phyloP scores from a whole-genome alignment of 2,329 filamentous ascomycete genomes.

The Sclerotiophoma versabilis region DNA sequence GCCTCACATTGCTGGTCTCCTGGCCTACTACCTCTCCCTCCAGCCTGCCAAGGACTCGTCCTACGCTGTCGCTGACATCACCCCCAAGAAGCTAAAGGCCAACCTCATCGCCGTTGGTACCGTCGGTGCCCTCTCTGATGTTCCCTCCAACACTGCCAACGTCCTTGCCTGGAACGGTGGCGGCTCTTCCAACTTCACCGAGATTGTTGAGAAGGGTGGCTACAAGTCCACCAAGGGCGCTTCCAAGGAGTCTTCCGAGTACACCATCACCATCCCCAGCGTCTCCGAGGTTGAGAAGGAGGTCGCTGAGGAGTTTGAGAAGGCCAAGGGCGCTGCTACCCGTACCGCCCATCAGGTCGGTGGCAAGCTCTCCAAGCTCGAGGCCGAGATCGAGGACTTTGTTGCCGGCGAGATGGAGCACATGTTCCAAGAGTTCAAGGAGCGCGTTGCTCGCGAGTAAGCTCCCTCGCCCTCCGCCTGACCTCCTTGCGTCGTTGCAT shows the following conservation, averaged over 20 bases:
- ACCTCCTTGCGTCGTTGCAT: slow-evolving; percentile 11
- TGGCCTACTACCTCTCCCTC: slow-evolving; percentile 97
- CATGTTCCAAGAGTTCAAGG: slow-evolving; percentile 62
- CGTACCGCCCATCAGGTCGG: slow-evolving; percentile 53
- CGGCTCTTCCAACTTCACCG: slow-evolving; percentile 87
- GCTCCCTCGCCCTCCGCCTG: background rate
- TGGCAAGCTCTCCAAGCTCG: slow-evolving; percentile 57
- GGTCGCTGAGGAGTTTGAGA: slow-evolving; percentile 44
- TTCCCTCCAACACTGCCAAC: slow-evolving; percentile 88
- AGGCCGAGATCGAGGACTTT: slow-evolving; percentile 55
- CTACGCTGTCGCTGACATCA: slow-evolving; percentile 87
- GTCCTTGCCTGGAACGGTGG: slow-evolving; percentile 99
- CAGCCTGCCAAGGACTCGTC: slow-evolving; percentile 90
- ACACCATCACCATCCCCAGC: slow-evolving; percentile 48
- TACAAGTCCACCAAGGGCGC: slow-evolving; percentile 63
- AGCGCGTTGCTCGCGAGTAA: slow-evolving; percentile 46
- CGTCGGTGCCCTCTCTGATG: slow-evolving; percentile 75
- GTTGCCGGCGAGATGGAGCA: slow-evolving; percentile 58
- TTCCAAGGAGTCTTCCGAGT: slow-evolving; percentile 47
- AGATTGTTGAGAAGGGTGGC: slow-evolving; percentile 77
- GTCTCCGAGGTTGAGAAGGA: slow-evolving; percentile 47
- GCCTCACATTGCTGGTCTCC: slow-evolving; percentile 80
- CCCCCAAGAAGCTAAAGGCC: slow-evolving; percentile 92
- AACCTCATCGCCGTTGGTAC: slow-evolving; percentile 86
- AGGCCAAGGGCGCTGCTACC: slow-evolving; percentile 47